Conservation (phyloP, 352 stramenopile genomes). For the Globisporangium irregulare region DNA sequence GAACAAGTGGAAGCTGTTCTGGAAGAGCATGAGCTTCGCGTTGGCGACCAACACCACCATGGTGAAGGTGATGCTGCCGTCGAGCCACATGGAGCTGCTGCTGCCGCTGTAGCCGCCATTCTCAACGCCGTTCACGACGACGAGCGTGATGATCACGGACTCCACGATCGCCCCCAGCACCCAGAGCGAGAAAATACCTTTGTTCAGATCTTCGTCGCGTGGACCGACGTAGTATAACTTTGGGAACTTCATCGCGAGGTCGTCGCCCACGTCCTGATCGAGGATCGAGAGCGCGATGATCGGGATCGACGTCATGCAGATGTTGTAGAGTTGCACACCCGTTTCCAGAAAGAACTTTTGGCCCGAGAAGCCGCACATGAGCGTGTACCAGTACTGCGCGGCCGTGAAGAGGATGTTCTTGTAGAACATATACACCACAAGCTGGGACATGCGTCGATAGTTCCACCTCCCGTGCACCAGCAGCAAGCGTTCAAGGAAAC, state of each 20-base stretch:
- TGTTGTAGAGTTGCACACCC: constrained; percentile 80
- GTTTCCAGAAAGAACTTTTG: constrained; percentile 85
- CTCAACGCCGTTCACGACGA: constrained; percentile 41
- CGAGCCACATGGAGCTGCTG: constrained; percentile 68
- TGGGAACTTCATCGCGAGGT: constrained; percentile 62
- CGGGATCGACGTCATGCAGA: constrained; percentile 64
- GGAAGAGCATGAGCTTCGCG: constrained; percentile 73
- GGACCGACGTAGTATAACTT: constrained; percentile 67
- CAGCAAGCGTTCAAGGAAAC: constrained; percentile 87
- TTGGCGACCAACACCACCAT: constrained; percentile 77
- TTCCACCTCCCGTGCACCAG: constrained; percentile 91
- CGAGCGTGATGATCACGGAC: constrained; percentile 67
- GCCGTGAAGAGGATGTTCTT: constrained; percentile 89
- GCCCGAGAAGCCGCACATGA: constrained; percentile 70
- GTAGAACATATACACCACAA: constrained; percentile 94
- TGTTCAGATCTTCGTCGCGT: constrained; percentile 68
- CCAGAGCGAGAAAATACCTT: constrained; percentile 60
- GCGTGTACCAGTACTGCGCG: constrained; percentile 75
- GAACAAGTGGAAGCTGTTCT: constrained; percentile 70
- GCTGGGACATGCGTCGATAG: constrained; percentile 86
- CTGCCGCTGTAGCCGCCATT: constrained; percentile 32
- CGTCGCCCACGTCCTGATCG: constrained; percentile 70
- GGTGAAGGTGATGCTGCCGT: constrained; percentile 81
- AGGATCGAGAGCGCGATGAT: constrained; percentile 69
- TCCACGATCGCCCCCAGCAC: constrained; percentile 67